Evolutionary conservation across 2,329 filamentous ascomycete species (phyloP), one percentile per base, ranked within the genome.

Genomic region (Aureobasidium mangrovei): DNA sequence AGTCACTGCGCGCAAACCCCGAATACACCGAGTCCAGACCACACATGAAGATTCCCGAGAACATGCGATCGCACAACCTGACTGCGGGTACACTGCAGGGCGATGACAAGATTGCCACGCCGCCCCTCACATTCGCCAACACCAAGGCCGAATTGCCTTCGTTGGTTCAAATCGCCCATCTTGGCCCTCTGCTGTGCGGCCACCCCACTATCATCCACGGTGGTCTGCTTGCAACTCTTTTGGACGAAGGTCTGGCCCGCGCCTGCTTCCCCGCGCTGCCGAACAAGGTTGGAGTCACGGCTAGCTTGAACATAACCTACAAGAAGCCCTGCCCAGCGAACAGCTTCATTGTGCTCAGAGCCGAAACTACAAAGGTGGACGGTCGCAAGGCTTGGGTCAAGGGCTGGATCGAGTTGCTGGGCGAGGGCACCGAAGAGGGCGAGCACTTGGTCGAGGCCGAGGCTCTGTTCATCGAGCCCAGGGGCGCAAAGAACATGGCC

Each of bases 301-400:
- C 91, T 49, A 91, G 84, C 65, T 73, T 98, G 62, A 90, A 80
- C 60, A 74, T 84, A 57, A 84, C 94, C 69, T 98, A 96, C 71
- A 83, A 85, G 62, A 82, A 82, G 58, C 93, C 93, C 4, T 85
- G 86, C 42, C 82, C 80, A 62, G 89, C 90, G 4, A 80, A 82
- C 26, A 80, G 80, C 57, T 93, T 86, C 65, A 74, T 94, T 31
- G 88, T 95, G 41, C 72, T 98, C 56, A 78, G 80, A 58, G 91
- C 88, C 3, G 80, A 82, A 66, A 95, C 91, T 24, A 84, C 81
- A 7, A 91, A 86, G 73, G 86, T 91, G 1, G 90, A 97, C 66
- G 91, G 93, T 1, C 79, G 93, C 58, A 97, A 97, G 74, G 91
- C 90, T 9, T 96, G 89, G 89, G 89, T 96, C 1, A 85, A 87